A percentile compares a stretch with the other conserved stretches of the same genome.
Evolutionary conservation across 1,139 yeast genomes (phyloP).

Genomic region (Trichomonascaceae sp.): DNA sequence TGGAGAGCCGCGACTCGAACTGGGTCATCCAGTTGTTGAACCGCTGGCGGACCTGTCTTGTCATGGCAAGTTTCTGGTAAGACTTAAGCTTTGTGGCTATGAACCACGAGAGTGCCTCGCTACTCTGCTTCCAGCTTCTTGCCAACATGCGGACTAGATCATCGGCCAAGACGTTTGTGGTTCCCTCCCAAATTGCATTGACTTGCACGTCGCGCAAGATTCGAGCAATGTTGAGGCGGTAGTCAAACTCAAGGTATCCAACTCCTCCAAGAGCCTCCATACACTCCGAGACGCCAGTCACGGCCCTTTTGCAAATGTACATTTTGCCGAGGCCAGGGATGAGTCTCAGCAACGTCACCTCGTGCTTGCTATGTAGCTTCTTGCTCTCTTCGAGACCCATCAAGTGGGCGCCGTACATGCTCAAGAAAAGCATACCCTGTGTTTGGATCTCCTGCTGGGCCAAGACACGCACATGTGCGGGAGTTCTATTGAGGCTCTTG

Average conservation of each 20-base stretch:
- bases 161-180: conserved; percentile 22
- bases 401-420: conserved; percentile 17
- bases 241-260: conserved; percentile 23
- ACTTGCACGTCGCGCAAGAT: conserved; percentile 22
- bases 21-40: conserved; percentile 6
- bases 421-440: conserved; percentile 14
- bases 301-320: conserved; percentile 16
- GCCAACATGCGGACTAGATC: conserved; percentile 16
- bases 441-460: conserved; percentile 16
- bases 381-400: conserved; percentile 18
- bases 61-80: conserved; percentile 3
- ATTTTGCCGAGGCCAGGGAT: conserved; percentile 22
- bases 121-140: conserved; percentile 8
- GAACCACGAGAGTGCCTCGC: conserved; percentile 8
- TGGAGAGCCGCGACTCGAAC: conserved; percentile 6
- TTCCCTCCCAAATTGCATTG: conserved; percentile 24
- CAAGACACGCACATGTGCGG: conserved; percentile 17
- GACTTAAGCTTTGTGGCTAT: conserved; percentile 6
- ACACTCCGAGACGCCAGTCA: conserved; percentile 20
- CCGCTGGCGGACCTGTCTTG: conserved; percentile 3
- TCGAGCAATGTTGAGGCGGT: conserved; percentile 18
- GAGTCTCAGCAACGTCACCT: conserved; percentile 14
- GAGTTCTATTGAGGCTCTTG: conserved; percentile 11
- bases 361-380: conserved; percentile 7
- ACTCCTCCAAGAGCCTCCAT: conserved; percentile 25